Base-by-base conservation (phyloP, 164 flowering plant species). In the Dillenia turbinata region DNA sequence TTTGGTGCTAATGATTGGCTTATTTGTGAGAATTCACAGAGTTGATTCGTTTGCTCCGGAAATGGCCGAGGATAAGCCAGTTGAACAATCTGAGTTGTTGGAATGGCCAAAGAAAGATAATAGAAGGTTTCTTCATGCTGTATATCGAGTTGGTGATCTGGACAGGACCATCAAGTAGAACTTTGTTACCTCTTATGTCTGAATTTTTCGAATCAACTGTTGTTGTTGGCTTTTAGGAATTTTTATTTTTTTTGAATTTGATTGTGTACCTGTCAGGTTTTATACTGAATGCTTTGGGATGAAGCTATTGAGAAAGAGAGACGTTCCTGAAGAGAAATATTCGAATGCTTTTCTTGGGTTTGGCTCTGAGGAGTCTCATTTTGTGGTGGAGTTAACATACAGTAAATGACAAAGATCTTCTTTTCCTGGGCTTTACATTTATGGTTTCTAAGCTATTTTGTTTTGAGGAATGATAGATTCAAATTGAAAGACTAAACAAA, bases 301-400 rank as follows among this genome's bases (percentile, higher is more conserved):
- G 98, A 77, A 86, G 79, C 78, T 94, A 16, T 74, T 94, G 85
- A 83, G 98, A 82, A 69, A 89, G 59, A 79, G 95, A 59, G 97
- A 94, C 59, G 58, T 94, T 60, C 98, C 98, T 0, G 93, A 91
- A 12, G 96, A 94, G 80, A 94, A 94, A 59, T 91, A 89, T 69
- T 77, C 97, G 1, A 94, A 91, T 76, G 98, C 98, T 15, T 90
- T 94, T 62, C 94, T 94, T 53, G 98, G 98, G 40, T 94, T 89
- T 78, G 98, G 98, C 26, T 89, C 96, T 1, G 97, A 91, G 65
- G 91, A 86, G 9, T 67, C 92, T 49, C 69, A 86, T 45, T 94
- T 94, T 71, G 97, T 83, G 9, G 89, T 94, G 19, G 98, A 94
- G 72, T 67, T 94, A 54, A 94, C 96, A 3, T 91, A 94, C 76